These are phyloP conservation scores for Amylocystis lapponica DNA, from an alignment of 768 basidiomycete genomes.

Conservation along the genomic window DNA sequence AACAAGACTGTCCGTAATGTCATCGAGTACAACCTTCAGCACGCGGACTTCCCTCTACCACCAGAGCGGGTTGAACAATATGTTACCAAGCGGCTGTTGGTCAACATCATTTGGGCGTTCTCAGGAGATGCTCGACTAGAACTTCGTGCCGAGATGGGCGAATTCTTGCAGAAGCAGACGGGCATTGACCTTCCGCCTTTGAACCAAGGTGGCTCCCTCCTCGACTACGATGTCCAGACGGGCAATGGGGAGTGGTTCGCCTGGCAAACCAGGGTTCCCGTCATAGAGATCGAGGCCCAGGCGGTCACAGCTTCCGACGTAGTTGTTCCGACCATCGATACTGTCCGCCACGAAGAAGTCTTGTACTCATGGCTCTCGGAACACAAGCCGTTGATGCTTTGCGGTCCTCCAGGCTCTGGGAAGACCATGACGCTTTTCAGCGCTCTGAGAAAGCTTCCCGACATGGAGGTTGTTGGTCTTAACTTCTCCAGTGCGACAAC, in stretches of 20 bases:
- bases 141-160: slow-evolving; percentile 82
- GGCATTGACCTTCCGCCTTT: slow-evolving; percentile 86
- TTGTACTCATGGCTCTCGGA: slow-evolving; percentile 98
- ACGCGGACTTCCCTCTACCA: slow-evolving; percentile 89
- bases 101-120: slow-evolving; percentile 97
- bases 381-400: slow-evolving; percentile 96
- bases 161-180: slow-evolving; percentile 77
- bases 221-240: slow-evolving; percentile 94
- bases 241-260: slow-evolving; percentile 80
- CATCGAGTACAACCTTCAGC: slow-evolving; percentile 91
- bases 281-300: slow-evolving; percentile 95
- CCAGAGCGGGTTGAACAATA: slow-evolving; percentile 86
- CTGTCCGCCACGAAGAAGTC: slow-evolving; percentile 96
- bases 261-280: slow-evolving; percentile 90
- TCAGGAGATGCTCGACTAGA: slow-evolving; percentile 94
- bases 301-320: slow-evolving; percentile 93
- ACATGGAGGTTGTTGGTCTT: slow-evolving; percentile 98
- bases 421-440: slow-evolving; percentile 99
- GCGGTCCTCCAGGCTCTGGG: slow-evolving; percentile 98
- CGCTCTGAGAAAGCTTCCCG: slow-evolving; percentile 92
- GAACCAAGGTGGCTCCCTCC: slow-evolving; percentile 70
- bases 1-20: slow-evolving; percentile 95
- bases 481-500: slow-evolving; percentile 99
- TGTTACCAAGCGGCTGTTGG: slow-evolving; percentile 80
- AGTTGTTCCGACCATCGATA: slow-evolving; percentile 97